Evolutionary conservation across 1,284 basidiomycete genomes (phyloP).

Genomic region (Gomphus sp.): DNA sequence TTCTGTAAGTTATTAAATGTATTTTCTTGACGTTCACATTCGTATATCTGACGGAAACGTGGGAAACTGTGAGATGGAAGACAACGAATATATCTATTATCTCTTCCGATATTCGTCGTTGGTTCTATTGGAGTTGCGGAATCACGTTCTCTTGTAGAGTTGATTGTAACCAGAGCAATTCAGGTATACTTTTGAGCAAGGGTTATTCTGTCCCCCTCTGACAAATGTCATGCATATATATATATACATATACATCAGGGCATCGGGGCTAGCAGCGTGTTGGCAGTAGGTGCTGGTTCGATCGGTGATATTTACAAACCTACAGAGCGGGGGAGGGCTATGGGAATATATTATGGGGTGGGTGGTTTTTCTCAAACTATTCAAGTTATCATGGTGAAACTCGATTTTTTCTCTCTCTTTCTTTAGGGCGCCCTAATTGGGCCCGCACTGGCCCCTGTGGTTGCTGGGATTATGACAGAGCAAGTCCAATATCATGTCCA

Average conservation of each 20-base stretch:
- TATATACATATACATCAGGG: neutral
- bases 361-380: neutral
- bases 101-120: slow-evolving; percentile 16
- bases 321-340: slow-evolving; percentile 13
- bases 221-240: no score
- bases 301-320: slow-evolving; percentile 17
- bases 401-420: neutral
- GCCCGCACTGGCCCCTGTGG: slow-evolving; percentile 11
- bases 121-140: slow-evolving; percentile 15
- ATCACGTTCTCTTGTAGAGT: slow-evolving; percentile 9
- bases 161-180: slow-evolving; percentile 14
- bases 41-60: neutral
- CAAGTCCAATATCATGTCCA: slow-evolving; percentile 1
- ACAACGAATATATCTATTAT: slow-evolving; percentile 16
- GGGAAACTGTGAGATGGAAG: slow-evolving; percentile 4
- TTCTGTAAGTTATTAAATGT: slow-evolving; percentile 6
- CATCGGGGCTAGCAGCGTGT: neutral
- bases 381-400: neutral
- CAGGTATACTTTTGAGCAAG: neutral
- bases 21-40: neutral
- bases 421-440: slow-evolving; percentile 9
- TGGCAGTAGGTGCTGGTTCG: slow-evolving; percentile 12
- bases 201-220: no score
- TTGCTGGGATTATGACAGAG: slow-evolving; percentile 12
- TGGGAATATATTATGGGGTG: slow-evolving; percentile 11